Conservation (phyloP, 306 rosid species). For the Betula pendula region DNA sequence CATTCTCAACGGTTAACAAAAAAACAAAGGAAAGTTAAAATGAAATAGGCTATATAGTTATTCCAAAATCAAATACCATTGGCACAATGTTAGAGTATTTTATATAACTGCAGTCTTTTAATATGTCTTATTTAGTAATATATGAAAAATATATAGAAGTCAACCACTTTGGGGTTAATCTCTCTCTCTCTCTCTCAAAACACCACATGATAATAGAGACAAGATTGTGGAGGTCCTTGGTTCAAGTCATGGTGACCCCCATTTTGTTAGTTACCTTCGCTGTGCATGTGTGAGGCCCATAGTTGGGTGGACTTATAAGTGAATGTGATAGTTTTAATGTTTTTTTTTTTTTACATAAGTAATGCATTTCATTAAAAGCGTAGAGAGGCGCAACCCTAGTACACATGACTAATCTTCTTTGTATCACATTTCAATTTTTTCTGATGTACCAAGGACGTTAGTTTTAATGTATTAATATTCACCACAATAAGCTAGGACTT, state of each 20-base stretch:
- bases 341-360: too few species aligned
- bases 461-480: neutral
- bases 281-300: neutral
- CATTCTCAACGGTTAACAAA: neutral
- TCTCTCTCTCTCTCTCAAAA: neutral
- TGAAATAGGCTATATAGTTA: neutral
- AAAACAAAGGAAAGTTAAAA: neutral
- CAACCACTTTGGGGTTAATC: neutral
- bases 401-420: too few species aligned
- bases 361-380: too few species aligned
- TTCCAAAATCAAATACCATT: neutral
- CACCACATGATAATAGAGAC: neutral
- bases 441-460: too few species aligned
- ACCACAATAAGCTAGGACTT: neutral
- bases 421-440: too few species aligned
- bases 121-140: neutral
- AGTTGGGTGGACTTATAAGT: neutral
- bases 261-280: neutral
- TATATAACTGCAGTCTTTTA: neutral
- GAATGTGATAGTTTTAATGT: neutral
- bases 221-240: neutral
- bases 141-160: neutral
- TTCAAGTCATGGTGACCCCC: neutral
- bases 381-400: too few species aligned
- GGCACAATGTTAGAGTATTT: neutral